These are phyloP conservation scores for Juglanconis oblonga DNA, from an alignment of 2,329 filamentous ascomycete genomes.

Conservation along the genomic window DNA sequence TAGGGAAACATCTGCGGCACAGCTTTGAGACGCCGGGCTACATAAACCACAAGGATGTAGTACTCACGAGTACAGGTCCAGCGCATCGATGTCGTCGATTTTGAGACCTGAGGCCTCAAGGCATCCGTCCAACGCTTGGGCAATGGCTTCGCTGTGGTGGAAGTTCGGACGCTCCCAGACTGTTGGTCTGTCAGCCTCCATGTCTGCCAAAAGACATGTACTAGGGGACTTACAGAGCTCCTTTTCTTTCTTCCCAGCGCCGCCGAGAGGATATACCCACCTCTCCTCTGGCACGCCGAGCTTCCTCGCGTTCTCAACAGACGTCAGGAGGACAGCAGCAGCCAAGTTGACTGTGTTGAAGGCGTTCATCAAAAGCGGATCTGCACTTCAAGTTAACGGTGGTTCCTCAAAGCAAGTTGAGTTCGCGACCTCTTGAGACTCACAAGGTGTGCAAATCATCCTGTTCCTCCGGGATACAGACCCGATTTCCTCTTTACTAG, in stretches of 20 bases:
- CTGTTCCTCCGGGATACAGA: constrained; percentile 55
- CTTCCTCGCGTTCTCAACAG: constrained; percentile 48
- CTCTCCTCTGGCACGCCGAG: constrained; percentile 51
- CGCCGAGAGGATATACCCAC: constrained; percentile 64
- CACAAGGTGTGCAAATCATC: constrained; percentile 68
- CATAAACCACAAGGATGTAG: constrained; percentile 1
- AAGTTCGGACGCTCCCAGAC: constrained; percentile 63
- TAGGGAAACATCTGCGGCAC: constrained; percentile 60
- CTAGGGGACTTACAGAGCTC: constrained; percentile 43
- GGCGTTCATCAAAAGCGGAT: constrained; percentile 68
- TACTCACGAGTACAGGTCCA: constrained; percentile 60
- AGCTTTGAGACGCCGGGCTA: neutral
- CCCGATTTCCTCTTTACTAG: constrained; percentile 49
- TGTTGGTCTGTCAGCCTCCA: constrained; percentile 23
- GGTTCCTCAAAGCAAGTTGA: neutral
- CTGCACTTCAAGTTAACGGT: constrained; percentile 31
- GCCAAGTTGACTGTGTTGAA: constrained; percentile 68
- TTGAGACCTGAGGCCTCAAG: constrained; percentile 44
- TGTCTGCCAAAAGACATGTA: neutral
- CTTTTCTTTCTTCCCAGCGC: constrained; percentile 59
- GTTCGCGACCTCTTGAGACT: constrained; percentile 21
- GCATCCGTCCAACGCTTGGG: constrained; percentile 52
- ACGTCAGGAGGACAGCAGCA: constrained; percentile 59
- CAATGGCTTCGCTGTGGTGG: constrained; percentile 56
- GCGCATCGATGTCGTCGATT: constrained; percentile 54